A percentile compares a stretch with the other conserved stretches of the same genome.
Evolutionary conservation across 352 stramenopile genomes (phyloP).

Genomic region (Globisporangium paroecandrum): DNA sequence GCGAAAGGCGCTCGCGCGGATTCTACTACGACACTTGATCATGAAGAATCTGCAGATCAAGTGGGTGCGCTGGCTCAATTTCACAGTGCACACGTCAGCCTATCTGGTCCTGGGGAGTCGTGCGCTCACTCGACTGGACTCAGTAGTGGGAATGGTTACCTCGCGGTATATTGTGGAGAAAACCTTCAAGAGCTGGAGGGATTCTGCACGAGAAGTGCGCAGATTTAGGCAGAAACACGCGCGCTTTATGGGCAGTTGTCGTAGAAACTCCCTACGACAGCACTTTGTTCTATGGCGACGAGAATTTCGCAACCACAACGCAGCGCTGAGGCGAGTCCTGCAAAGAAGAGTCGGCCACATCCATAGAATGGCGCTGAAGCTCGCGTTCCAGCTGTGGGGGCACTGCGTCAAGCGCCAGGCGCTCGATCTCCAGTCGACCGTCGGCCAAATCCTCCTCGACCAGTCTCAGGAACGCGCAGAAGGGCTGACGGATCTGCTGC

Average conservation of each 20-base stretch:
- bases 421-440: slow-evolving; percentile 6
- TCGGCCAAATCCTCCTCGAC: slow-evolving; percentile 14
- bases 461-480: slow-evolving; percentile 4
- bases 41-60: neutral
- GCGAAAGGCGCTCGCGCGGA: neutral
- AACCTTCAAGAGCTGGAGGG: neutral
- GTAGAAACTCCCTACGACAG: neutral
- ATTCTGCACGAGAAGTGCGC: no score
- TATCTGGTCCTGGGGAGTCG: neutral
- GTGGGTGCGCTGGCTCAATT: slow-evolving; percentile 1
- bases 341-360: neutral
- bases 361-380: neutral
- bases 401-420: neutral
- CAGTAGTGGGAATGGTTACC: neutral
- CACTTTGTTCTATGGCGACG: neutral
- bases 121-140: neutral
- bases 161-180: neutral
- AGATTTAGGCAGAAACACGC: neutral
- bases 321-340: neutral
- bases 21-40: neutral
- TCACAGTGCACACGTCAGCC: neutral
- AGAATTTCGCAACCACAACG: neutral
- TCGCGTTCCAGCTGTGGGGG: slow-evolving; percentile 12
- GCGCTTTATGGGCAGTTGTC: neutral
- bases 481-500: neutral